Conservation (phyloP, 306 rosid genomes). For the Cyclanthera cordifolia region DNA sequence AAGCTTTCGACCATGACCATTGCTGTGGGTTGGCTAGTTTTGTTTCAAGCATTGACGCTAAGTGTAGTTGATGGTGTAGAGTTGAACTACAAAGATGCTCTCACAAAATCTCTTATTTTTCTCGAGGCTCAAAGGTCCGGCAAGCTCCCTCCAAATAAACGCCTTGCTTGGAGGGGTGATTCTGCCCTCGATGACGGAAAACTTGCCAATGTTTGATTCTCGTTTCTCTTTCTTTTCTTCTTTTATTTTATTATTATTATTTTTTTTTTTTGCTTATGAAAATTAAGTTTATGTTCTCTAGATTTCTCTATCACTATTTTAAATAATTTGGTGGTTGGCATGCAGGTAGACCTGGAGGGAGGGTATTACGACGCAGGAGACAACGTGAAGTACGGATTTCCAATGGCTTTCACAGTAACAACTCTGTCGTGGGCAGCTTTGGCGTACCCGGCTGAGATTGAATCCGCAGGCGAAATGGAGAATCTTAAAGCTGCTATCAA, state of each 20-base stretch:
- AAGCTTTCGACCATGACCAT: conserved; percentile 27
- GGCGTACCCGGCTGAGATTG: conserved; percentile 33
- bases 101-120: conserved; percentile 64
- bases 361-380: conserved; percentile 99
- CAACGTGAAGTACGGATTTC: conserved; percentile 82
- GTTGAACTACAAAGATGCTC: conserved; percentile 69
- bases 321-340: conserved; percentile 6
- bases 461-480: conserved; percentile 42
- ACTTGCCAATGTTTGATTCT: conserved; percentile 28
- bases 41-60: conserved; percentile 29
- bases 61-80: conserved; percentile 23
- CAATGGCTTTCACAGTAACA: conserved; percentile 87
- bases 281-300: no score
- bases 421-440: conserved; percentile 74
- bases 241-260: no score
- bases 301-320: no score
- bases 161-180: conserved; percentile 83
- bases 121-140: conserved; percentile 92
- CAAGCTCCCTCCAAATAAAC: conserved; percentile 52
- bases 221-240: not conserved
- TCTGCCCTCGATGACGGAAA: conserved; percentile 74
- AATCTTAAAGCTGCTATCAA: conserved; percentile 40
- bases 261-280: no score
- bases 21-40: conserved; percentile 37
- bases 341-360: conserved; percentile 62